phyloP scores from a whole-genome alignment of 2,329 filamentous ascomycete species.

The Lasiodiplodia sp. region DNA sequence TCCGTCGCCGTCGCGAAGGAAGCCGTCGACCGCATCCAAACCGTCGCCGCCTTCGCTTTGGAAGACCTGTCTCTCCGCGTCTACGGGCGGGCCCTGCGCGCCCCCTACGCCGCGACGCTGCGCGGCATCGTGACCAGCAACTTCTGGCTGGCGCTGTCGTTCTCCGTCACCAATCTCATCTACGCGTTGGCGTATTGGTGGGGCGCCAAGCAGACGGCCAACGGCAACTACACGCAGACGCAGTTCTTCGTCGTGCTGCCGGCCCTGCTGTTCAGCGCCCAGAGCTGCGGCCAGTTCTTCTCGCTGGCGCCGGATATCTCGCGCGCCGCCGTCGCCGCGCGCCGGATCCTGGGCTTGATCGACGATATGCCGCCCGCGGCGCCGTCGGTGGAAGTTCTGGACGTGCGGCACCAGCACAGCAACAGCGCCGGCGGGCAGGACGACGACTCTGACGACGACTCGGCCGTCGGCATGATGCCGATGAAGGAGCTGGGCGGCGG shows the following conservation, averaged over 20 bases:
- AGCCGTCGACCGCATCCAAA: slow-evolving; percentile 51
- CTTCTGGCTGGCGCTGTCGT: slow-evolving; percentile 21
- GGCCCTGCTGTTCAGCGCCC: slow-evolving; percentile 71
- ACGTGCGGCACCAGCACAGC: neutral
- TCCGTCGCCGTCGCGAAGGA: slow-evolving; percentile 51
- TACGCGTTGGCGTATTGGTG: slow-evolving; percentile 76
- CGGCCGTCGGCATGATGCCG: too few relatives aligned
- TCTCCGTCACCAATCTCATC: slow-evolving; percentile 59
- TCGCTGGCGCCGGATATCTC: slow-evolving; percentile 57
- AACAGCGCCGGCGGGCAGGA: too few relatives aligned
- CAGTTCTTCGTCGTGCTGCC: slow-evolving; percentile 69
- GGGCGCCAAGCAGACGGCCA: slow-evolving; percentile 55
- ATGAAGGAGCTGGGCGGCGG: too few relatives aligned
- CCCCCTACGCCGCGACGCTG: slow-evolving; percentile 39
- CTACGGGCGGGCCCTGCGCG: slow-evolving; percentile 47
- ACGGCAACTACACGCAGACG: slow-evolving; percentile 57
- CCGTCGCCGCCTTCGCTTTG: slow-evolving; percentile 49
- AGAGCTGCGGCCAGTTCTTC: slow-evolving; percentile 72
- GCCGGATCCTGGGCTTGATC: slow-evolving; percentile 14
- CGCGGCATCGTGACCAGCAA: slow-evolving; percentile 45
- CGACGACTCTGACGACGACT: too few relatives aligned
- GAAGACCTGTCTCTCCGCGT: slow-evolving; percentile 46
- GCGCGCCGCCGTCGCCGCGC: neutral
- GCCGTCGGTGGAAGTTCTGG: neutral
- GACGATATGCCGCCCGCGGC: neutral